These are phyloP conservation scores for Aphanomyces invadans DNA, from an alignment of 352 stramenopile genomes.

Conservation along the genomic window DNA sequence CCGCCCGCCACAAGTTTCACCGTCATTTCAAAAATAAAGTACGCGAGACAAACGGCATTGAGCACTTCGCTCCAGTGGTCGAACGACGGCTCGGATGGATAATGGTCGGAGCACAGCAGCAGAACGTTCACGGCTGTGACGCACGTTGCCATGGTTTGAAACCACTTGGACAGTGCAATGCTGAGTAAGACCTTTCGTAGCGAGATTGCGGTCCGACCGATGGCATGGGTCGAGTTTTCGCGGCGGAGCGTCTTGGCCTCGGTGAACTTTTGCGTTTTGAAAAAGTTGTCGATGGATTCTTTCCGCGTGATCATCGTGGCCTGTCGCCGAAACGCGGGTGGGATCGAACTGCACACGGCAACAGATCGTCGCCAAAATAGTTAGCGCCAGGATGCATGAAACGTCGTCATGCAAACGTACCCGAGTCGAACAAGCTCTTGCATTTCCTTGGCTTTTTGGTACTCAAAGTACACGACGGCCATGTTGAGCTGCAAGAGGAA, in stretches of 20 bases:
- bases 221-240: neutral
- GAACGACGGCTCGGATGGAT: constrained; percentile 53
- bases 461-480: constrained; percentile 42
- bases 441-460: constrained; percentile 26
- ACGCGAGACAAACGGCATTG: constrained; percentile 66
- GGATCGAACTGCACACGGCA: neutral
- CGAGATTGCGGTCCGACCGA: neutral
- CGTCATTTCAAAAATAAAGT: constrained; percentile 70
- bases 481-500: constrained; percentile 53
- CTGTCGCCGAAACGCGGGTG: neutral
- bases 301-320: neutral
- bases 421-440: constrained; percentile 13
- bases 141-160: constrained; percentile 54
- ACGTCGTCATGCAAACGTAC: neutral
- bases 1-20: constrained; percentile 84
- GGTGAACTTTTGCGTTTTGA: neutral
- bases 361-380: too few species aligned
- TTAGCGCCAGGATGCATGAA: neutral
- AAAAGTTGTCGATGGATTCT: neutral
- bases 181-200: neutral
- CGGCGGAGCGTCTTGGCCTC: neutral
- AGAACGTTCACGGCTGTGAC: constrained; percentile 79
- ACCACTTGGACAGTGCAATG: constrained; percentile 26
- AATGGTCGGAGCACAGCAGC: constrained; percentile 69
- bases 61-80: constrained; percentile 55